Conservation (phyloP, 1,284 basidiomycete species). For the Phellopilus nigrolimitatus region DNA sequence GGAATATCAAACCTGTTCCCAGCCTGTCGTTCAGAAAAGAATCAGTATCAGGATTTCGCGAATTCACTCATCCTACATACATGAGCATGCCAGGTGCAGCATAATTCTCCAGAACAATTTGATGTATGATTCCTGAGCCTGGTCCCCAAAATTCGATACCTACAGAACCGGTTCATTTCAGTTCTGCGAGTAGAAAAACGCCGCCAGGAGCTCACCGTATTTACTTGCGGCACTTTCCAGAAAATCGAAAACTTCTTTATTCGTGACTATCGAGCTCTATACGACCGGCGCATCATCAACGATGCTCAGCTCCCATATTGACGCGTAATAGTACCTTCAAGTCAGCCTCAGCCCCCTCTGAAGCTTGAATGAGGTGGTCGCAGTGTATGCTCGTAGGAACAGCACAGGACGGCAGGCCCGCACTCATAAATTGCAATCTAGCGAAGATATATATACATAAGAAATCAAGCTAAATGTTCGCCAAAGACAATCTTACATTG, state of each 20-base stretch:
- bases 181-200: background rate
- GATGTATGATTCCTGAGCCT: slow-evolving; percentile 95
- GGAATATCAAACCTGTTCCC: slow-evolving; percentile 55
- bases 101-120: slow-evolving; percentile 98
- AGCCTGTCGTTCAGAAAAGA: slow-evolving; percentile 45
- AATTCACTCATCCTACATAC: slow-evolving; percentile 41
- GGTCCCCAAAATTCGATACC: slow-evolving; percentile 93
- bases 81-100: slow-evolving; percentile 86
- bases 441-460: slow-evolving; percentile 7
- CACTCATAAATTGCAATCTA: slow-evolving; percentile 98
- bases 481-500: slow-evolving; percentile 48
- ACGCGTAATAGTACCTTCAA: slow-evolving; percentile 53
- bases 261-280: slow-evolving; percentile 81
- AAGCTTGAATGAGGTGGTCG: slow-evolving; percentile 95
- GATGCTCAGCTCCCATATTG: background rate
- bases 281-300: slow-evolving; percentile 10
- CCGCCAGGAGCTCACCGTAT: slow-evolving; percentile 51
- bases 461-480: slow-evolving; percentile 10
- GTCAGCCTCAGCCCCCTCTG: slow-evolving; percentile 77
- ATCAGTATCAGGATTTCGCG: too few species aligned
- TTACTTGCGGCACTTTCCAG: slow-evolving; percentile 91
- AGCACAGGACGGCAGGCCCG: slow-evolving; percentile 79
- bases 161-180: slow-evolving; percentile 5
- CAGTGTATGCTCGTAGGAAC: slow-evolving; percentile 92
- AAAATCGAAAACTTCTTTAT: slow-evolving; percentile 98